These are phyloP conservation scores for Azolla pinnata DNA, from an alignment of 75 land plant genomes.

Conservation along the genomic window DNA sequence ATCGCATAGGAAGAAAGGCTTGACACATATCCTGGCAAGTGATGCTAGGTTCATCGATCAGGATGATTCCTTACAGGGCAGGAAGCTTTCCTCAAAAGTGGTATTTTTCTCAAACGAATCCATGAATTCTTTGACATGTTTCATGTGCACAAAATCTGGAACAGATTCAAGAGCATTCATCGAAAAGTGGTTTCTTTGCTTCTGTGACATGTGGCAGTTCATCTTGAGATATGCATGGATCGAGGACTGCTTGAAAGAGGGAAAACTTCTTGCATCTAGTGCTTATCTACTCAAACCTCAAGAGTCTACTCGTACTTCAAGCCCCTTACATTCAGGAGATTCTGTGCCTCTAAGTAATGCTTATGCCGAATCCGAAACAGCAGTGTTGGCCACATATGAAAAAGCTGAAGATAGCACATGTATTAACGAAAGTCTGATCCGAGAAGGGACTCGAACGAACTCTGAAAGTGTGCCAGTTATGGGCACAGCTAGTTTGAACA, in stretches of 20 bases:
- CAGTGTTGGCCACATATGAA: no score
- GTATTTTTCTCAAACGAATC: no score
- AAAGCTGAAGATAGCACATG: no score
- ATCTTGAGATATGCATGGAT: constrained; percentile 6
- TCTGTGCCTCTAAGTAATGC: no score
- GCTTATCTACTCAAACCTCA: background rate
- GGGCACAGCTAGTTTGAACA: no score
- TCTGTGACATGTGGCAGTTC: constrained; percentile 1
- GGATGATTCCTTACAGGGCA: background rate
- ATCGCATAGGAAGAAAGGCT: background rate
- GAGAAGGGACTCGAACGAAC: no score
- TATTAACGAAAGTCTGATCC: no score
- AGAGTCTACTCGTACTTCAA: background rate
- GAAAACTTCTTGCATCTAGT: constrained; percentile 6
- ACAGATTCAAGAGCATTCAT: background rate
- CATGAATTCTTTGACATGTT: no score
- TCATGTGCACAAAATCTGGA: background rate
- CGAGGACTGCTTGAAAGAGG: constrained; percentile 15
- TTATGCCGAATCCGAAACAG: no score
- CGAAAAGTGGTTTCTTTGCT: background rate
- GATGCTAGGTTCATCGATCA: background rate
- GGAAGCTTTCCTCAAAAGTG: background rate
- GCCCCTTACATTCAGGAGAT: no score
- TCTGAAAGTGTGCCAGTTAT: no score
- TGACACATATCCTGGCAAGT: constrained; percentile 1